A percentile compares a stretch with the other conserved stretches of the same genome.
phyloP scores from a whole-genome alignment of 805 yeast species.

The Candida sonorensis region DNA sequence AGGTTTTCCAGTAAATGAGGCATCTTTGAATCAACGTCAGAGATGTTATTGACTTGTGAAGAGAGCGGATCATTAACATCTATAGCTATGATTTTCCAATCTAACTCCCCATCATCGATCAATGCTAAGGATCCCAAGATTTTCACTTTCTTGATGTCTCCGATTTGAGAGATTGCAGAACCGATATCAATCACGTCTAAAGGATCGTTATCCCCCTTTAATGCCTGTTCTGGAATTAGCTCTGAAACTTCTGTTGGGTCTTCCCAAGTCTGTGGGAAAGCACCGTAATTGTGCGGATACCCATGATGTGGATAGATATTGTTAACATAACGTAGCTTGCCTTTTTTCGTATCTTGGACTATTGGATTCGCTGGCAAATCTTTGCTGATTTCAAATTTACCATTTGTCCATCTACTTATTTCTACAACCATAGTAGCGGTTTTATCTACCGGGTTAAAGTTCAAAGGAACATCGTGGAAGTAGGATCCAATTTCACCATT shows the following conservation, averaged over 20 bases:
- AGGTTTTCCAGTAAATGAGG: constrained; percentile 70
- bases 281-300: constrained; percentile 83
- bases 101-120: constrained; percentile 92
- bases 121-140: constrained; percentile 72
- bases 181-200: constrained; percentile 93
- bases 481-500: constrained; percentile 45
- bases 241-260: constrained; percentile 59
- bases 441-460: constrained; percentile 31
- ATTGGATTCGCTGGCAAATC: constrained; percentile 63
- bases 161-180: constrained; percentile 34
- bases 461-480: constrained; percentile 68
- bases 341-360: constrained; percentile 65
- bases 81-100: constrained; percentile 83
- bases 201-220: constrained; percentile 90
- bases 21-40: constrained; percentile 59
- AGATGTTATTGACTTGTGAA: constrained; percentile 48
- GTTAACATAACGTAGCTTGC: constrained; percentile 65
- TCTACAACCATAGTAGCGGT: constrained; percentile 66
- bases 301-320: constrained; percentile 82
- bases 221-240: constrained; percentile 30
- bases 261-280: constrained; percentile 95
- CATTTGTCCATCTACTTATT: constrained; percentile 78
- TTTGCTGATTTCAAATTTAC: constrained; percentile 70
- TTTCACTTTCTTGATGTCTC: constrained; percentile 56
- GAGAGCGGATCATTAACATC: constrained; percentile 63